Percentiles rank a stretch among this genome's conserved stretches.
These are phyloP conservation scores for Fistulinella prunicolor DNA, from an alignment of 768 basidiomycete genomes.

Conservation along the genomic window DNA sequence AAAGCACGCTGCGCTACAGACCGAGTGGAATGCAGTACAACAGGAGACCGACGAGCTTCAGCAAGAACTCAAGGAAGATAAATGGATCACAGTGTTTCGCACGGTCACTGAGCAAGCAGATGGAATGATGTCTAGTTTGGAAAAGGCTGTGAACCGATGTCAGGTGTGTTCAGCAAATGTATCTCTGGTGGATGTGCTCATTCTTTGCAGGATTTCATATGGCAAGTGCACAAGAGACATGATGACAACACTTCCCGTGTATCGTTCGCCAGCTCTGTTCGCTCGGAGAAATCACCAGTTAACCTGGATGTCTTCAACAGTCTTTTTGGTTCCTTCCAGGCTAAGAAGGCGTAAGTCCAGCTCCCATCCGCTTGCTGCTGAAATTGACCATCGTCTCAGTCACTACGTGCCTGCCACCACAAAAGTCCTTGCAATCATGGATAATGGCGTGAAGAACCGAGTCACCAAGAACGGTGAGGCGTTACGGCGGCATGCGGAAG, in stretches of 20 bases:
- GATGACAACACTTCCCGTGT: conserved; percentile 42
- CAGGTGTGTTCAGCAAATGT: conserved; percentile 52
- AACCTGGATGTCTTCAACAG: conserved; percentile 62
- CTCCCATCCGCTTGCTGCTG: conserved; percentile 2
- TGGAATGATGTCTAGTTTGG: conserved; percentile 95
- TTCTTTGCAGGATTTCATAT: conserved; percentile 70
- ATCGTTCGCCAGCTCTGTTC: conserved; percentile 46
- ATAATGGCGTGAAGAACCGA: conserved; percentile 89
- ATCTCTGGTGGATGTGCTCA: not conserved
- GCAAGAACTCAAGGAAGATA: conserved; percentile 95
- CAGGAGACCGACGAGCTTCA: conserved; percentile 76
- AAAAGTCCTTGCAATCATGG: conserved; percentile 90
- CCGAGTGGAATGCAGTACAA: conserved; percentile 81
- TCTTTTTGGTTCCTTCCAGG: conserved; percentile 74
- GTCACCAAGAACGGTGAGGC: conserved; percentile 98
- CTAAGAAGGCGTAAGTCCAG: conserved; percentile 78
- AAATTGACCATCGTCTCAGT: conserved; percentile 39
- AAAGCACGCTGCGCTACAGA: conserved; percentile 68
- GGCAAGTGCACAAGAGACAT: conserved; percentile 67
- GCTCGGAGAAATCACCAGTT: conserved; percentile 49
- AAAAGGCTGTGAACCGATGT: conserved; percentile 89
- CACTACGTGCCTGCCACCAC: conserved; percentile 94
- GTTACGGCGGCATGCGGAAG: conserved; percentile 84
- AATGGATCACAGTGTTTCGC: conserved; percentile 93
- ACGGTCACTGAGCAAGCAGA: conserved; percentile 94